Conservation (phyloP, 352 stramenopile genomes). For the Achlya hypogyna region DNA sequence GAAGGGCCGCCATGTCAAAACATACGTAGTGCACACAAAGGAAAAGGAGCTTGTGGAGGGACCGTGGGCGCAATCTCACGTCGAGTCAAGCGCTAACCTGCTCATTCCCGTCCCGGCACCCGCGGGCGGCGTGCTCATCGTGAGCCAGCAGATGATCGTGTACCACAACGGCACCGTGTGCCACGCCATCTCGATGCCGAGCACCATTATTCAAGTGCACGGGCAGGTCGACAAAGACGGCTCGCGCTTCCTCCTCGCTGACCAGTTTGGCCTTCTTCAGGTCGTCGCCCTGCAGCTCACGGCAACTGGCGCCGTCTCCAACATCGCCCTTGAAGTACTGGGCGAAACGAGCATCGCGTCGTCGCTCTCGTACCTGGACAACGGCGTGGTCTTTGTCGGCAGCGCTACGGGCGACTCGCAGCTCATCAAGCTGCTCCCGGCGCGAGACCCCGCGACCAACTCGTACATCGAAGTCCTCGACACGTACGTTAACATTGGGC, state of each 20-base stretch:
- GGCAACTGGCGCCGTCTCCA: conserved; percentile 47
- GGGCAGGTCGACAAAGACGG: conserved; percentile 81
- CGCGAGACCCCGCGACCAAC: conserved; percentile 55
- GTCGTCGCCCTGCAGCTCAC: conserved; percentile 81
- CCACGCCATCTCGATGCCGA: conserved; percentile 87
- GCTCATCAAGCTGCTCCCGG: conserved; percentile 87
- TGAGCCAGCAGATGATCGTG: conserved; percentile 87
- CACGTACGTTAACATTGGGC: conserved; percentile 95
- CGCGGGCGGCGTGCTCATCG: conserved; percentile 81
- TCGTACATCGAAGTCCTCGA: conserved; percentile 92
- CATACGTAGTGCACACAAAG: conserved; percentile 84
- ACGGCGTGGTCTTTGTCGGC: conserved; percentile 93
- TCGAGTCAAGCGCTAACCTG: conserved; percentile 78
- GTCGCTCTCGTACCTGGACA: conserved; percentile 89
- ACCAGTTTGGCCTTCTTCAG: conserved; percentile 84
- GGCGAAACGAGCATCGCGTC: conserved; percentile 89
- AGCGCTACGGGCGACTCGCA: conserved; percentile 93
- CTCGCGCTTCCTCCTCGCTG: conserved; percentile 80
- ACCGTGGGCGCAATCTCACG: conserved; percentile 83
- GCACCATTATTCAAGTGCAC: conserved; percentile 85
- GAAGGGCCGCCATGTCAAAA: conserved; percentile 86
- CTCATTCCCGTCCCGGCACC: conserved; percentile 83
- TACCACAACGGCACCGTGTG: conserved; percentile 86
- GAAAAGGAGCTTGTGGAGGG: conserved; percentile 86
- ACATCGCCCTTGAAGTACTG: conserved; percentile 88